Evolutionary conservation across 345 rosid species (phyloP).

Genomic region (Moringa oleifera): DNA sequence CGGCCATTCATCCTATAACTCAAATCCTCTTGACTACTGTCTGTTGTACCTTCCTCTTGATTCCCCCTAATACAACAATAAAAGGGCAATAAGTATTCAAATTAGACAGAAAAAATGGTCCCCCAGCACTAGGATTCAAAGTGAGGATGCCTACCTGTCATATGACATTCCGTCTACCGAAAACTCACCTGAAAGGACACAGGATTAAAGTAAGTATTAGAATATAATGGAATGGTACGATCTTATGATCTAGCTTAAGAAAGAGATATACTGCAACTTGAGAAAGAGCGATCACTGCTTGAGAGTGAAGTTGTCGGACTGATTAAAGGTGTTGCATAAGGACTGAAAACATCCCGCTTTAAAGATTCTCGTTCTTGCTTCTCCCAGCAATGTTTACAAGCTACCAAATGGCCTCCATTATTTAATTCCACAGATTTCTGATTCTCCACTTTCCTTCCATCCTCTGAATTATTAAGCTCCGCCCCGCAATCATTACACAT

Average conservation of each 20-base stretch:
- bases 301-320: constrained; percentile 60
- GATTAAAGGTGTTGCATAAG: constrained; percentile 34
- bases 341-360: constrained; percentile 25
- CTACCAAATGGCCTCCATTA: constrained; percentile 24
- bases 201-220: constrained; percentile 15
- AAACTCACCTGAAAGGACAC: constrained; percentile 50
- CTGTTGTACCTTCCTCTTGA: constrained; percentile 42
- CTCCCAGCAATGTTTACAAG: constrained; percentile 51
- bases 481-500: constrained; percentile 49
- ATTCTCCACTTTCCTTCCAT: constrained; percentile 23
- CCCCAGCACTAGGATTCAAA: constrained; percentile 1
- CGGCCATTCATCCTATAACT: constrained; percentile 24
- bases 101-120: background rate
- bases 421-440: constrained; percentile 23
- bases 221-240: constrained; percentile 3
- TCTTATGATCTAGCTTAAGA: constrained; percentile 4
- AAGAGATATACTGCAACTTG: constrained; percentile 52
- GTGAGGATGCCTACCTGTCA: constrained; percentile 38
- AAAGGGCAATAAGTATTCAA: constrained; percentile 1
- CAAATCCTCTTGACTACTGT: constrained; percentile 29
- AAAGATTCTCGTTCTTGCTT: constrained; percentile 26
- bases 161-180: constrained; percentile 58
- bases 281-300: constrained; percentile 53
- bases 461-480: constrained; percentile 23
- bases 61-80: constrained; percentile 35